Percentiles rank a stretch among this genome's conserved stretches.
phyloP scores from a whole-genome alignment of 371 early-diverging fungal species.

The Apophysomyces sp. region DNA sequence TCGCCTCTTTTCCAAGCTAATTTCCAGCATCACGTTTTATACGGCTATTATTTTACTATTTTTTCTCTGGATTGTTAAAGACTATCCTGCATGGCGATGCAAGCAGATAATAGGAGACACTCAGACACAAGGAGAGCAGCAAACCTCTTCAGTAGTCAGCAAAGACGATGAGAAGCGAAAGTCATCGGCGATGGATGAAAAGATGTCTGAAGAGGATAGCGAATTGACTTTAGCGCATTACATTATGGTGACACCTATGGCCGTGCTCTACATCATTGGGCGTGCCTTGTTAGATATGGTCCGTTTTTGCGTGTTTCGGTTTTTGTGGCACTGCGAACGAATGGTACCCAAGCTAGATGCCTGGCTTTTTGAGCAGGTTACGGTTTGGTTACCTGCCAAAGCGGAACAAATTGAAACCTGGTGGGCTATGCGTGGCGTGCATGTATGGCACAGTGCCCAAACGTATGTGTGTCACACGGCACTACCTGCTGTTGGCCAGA shows the following conservation, averaged over 20 bases:
- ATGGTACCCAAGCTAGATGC: conserved; percentile 31
- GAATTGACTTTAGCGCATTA: conserved; percentile 27
- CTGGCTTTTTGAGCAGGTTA: conserved; percentile 37
- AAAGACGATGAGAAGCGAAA: background rate
- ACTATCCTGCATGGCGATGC: conserved; percentile 17
- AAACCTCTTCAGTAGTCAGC: background rate
- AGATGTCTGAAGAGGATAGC: background rate
- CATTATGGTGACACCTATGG: conserved; percentile 32
- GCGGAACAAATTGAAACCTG: conserved; percentile 12
- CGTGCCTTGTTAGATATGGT: conserved; percentile 18
- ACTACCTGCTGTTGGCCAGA: background rate
- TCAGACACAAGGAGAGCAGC: too few species aligned
- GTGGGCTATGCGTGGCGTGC: conserved; percentile 24
- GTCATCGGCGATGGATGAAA: background rate
- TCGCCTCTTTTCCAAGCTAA: too few species aligned
- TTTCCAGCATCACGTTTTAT: too few species aligned
- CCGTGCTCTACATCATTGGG: conserved; percentile 25
- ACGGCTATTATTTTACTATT: background rate
- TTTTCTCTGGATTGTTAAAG: conserved; percentile 4
- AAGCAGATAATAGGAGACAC: background rate
- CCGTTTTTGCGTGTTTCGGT: conserved; percentile 15
- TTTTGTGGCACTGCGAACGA: conserved; percentile 25
- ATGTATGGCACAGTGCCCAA: background rate
- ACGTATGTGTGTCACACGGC: background rate
- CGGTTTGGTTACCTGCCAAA: conserved; percentile 22